Evolutionary conservation across 2,329 filamentous ascomycete genomes (phyloP).

Genomic region (Chrysosporium queenslandicum): DNA sequence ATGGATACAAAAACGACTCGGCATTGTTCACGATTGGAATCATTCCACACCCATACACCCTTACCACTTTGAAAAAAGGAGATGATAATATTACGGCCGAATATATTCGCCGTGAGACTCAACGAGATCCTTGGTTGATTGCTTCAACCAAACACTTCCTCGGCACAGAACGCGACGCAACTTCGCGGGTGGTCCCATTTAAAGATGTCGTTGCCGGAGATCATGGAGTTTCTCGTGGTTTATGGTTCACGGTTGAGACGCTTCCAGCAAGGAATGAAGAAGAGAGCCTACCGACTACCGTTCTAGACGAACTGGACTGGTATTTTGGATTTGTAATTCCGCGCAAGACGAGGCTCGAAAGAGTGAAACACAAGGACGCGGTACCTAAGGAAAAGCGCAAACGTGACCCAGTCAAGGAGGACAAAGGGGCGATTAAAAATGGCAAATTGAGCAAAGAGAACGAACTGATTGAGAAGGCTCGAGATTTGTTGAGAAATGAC

Average conservation of each 20-base stretch:
- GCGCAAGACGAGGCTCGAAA: slow-evolving; percentile 34
- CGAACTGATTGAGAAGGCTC: slow-evolving; percentile 42
- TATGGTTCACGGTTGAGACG: slow-evolving; percentile 73
- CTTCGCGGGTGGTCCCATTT: slow-evolving; percentile 59
- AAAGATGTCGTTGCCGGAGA: slow-evolving; percentile 72
- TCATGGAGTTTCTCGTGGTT: slow-evolving; percentile 50
- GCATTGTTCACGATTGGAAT: slow-evolving; percentile 70
- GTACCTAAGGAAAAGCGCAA: slow-evolving; percentile 11
- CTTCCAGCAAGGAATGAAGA: slow-evolving; percentile 41
- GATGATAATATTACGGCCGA: slow-evolving; percentile 51
- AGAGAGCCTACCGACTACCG: slow-evolving; percentile 43
- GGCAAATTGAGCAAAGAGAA: slow-evolving; percentile 36
- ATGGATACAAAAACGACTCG: slow-evolving; percentile 61
- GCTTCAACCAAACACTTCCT: slow-evolving; percentile 61
- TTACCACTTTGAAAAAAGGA: slow-evolving; percentile 55
- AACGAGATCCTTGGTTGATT: slow-evolving; percentile 69
- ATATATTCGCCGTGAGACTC: slow-evolving; percentile 57
- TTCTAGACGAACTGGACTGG: slow-evolving; percentile 66
- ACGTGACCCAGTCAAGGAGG: background rate
- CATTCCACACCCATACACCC: slow-evolving; percentile 84
- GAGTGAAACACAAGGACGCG: slow-evolving; percentile 27
- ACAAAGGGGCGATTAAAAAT: slow-evolving; percentile 14
- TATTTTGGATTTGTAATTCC: slow-evolving; percentile 78
- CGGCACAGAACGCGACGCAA: slow-evolving; percentile 52
- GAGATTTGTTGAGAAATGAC: slow-evolving; percentile 35